Percentiles rank a stretch among this genome's conserved stretches.
phyloP scores from a whole-genome alignment of 331 rosid genomes.

The Pyrus hybrid region DNA sequence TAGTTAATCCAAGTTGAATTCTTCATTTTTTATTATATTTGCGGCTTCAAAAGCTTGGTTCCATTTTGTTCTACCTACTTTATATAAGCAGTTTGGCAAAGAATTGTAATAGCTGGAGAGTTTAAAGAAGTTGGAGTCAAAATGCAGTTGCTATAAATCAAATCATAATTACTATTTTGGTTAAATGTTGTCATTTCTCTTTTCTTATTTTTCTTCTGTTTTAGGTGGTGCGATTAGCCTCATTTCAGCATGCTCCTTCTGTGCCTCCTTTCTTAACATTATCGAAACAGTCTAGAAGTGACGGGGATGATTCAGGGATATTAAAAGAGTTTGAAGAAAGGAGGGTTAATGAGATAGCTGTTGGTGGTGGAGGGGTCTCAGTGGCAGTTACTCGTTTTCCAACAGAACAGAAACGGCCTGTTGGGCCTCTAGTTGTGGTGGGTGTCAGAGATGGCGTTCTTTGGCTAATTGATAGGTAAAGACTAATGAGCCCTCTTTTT shows the following conservation, averaged over 20 bases:
- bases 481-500: slow-evolving; percentile 3
- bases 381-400: slow-evolving; percentile 97
- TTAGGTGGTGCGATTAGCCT: slow-evolving; percentile 95
- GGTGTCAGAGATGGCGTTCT: slow-evolving; percentile 98
- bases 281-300: slow-evolving; percentile 75
- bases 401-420: slow-evolving; percentile 92
- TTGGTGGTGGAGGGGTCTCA: slow-evolving; percentile 98
- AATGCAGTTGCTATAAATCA: background rate
- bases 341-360: slow-evolving; percentile 82
- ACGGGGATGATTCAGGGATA: slow-evolving; percentile 56
- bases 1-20: background rate
- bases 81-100: background rate
- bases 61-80: background rate
- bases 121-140: background rate
- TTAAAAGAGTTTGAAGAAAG: slow-evolving; percentile 60
- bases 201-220: background rate
- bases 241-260: slow-evolving; percentile 97
- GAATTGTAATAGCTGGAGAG: background rate
- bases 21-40: background rate
- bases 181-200: background rate
- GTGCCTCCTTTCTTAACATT: slow-evolving; percentile 80
- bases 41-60: background rate
- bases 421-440: slow-evolving; percentile 85
- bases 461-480: slow-evolving; percentile 95
- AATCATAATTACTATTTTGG: background rate